Conservation (phyloP, 345 rosid species). For the Clausena lansium region DNA sequence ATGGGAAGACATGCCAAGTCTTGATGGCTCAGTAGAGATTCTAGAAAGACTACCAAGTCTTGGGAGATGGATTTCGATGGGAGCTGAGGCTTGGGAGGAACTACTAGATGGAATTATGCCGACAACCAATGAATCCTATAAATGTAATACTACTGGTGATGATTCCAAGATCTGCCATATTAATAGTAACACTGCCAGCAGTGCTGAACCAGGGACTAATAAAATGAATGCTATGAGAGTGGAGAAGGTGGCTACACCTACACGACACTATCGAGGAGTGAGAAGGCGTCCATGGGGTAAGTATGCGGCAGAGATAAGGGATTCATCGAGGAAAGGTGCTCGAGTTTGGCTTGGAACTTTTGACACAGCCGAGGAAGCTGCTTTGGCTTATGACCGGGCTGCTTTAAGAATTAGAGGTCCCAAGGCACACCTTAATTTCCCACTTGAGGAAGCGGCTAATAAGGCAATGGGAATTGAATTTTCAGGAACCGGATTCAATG, state of each 20-base stretch:
- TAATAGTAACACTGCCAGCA: background rate
- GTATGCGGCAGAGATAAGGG: constrained; percentile 86
- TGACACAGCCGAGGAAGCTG: constrained; percentile 83
- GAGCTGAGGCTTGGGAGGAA: constrained; percentile 64
- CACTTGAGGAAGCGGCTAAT: constrained; percentile 44
- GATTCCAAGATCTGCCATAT: background rate
- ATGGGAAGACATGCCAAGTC: constrained; percentile 51
- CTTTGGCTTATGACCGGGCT: constrained; percentile 89
- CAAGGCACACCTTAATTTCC: constrained; percentile 71
- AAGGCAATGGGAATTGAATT: constrained; percentile 38
- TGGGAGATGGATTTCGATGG: constrained; percentile 66
- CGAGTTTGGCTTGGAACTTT: constrained; percentile 94
- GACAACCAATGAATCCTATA: constrained; percentile 1
- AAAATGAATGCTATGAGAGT: constrained; percentile 14
- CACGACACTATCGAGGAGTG: constrained; percentile 72
- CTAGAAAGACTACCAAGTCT: constrained; percentile 48
- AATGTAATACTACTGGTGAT: background rate
- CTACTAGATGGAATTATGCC: constrained; percentile 35
- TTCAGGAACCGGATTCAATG: background rate
- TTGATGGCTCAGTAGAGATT: constrained; percentile 31
- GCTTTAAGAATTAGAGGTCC: constrained; percentile 77
- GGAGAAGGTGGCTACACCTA: constrained; percentile 25
- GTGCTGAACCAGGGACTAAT: background rate
- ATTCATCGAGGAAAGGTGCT: constrained; percentile 63
- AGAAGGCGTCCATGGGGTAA: constrained; percentile 89